Base-by-base conservation (phyloP, 2,329 filamentous ascomycete species). In the Colletotrichum karsti region DNA sequence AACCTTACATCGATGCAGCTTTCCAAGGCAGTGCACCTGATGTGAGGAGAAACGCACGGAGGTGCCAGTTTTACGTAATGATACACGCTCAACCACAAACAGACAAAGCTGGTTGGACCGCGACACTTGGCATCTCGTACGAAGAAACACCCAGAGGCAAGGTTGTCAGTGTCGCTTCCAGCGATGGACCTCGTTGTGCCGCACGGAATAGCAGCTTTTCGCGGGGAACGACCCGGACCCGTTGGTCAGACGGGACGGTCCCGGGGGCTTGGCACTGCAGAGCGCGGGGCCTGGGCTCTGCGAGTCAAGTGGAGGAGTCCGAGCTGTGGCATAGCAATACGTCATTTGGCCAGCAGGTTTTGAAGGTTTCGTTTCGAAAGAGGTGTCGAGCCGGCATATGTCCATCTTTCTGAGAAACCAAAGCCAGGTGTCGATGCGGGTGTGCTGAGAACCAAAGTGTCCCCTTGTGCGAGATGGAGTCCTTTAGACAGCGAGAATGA, bases 51-150 rank as follows among this genome's bases (percentile, higher is more conserved):
- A 59, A 65, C 65, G 54, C 65, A 68, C 64, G 42, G 54, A 42
- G 48, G 54, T 44, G 46, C 39, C 60, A n/a, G 44, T 54, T 68
- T 68, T 68, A 68, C 60, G 65, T 68, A 68, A 68, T 35, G 65
- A 65, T 48, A 50, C 65, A 65, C 37, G 61, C 53, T 39, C 53
- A 65, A 46, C 53, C 54, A 26, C 18, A 46, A 20, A 28, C 30
- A 22, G 30, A 24, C 48, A 20, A 46, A 44, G 33, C 44, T 59
- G 53, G 55, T 67, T 64, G 64, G 64, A 39, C 33, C n/a, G 12
- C 6, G 7, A 12, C 41, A 22, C 65, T 65, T 68, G 65, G 65
- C 65, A 59, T 68, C 53, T 68, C 65, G 65, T 65, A 68, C 53
- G 35, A 28, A 42, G 46, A 65, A 59, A 48, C 54, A 26, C 18